phyloP scores from a whole-genome alignment of 1,284 basidiomycete species.

The Trametes sp. region DNA sequence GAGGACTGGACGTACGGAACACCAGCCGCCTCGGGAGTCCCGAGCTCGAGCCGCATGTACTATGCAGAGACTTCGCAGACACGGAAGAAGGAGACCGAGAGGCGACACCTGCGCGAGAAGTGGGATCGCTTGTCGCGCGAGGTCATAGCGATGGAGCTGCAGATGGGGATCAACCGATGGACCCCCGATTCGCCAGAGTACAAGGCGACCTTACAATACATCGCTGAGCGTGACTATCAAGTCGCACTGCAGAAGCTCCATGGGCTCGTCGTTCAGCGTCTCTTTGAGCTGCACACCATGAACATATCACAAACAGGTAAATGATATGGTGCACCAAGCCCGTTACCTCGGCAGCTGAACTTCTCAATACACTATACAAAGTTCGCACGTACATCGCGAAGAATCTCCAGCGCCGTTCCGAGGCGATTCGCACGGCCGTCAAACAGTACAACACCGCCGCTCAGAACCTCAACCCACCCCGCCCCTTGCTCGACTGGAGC shows the following conservation, averaged over 20 bases:
- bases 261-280: constrained; percentile 35
- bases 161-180: constrained; percentile 3
- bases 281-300: constrained; percentile 42
- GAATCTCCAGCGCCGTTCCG: constrained; percentile 33
- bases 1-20: not conserved
- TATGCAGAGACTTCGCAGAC: not conserved
- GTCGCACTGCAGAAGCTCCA: constrained; percentile 39
- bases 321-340: not conserved
- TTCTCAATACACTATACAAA: constrained; percentile 14
- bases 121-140: not conserved
- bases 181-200: not conserved
- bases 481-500: constrained; percentile 37
- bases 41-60: not conserved
- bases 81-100: not conserved
- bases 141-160: not conserved
- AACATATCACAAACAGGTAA: constrained; percentile 36
- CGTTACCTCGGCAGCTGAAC: not conserved
- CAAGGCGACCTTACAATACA: constrained; percentile 18
- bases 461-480: constrained; percentile 33
- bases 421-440: constrained; percentile 35
- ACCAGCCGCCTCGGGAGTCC: not conserved
- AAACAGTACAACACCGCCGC: constrained; percentile 39
- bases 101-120: not conserved
- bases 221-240: constrained; percentile 32
- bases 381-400: constrained; percentile 37